phyloP scores from a whole-genome alignment of 2,329 filamentous ascomycete species.

The Alternaria gaisen region DNA sequence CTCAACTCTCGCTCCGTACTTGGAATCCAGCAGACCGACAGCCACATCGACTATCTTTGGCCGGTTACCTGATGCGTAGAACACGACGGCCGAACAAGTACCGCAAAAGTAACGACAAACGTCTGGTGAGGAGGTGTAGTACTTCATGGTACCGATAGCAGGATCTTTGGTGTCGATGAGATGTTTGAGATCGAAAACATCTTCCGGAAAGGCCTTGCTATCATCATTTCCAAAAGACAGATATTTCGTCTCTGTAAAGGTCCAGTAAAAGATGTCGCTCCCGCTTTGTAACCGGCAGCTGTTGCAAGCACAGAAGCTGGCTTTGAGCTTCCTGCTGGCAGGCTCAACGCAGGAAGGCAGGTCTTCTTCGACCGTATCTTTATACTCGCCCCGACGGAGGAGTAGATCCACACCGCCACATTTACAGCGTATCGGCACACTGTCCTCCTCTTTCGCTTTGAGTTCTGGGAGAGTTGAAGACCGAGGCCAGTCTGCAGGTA shows the following conservation, averaged over 20 bases:
- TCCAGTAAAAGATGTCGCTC: slow-evolving; percentile 58
- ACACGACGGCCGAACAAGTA: slow-evolving; percentile 58
- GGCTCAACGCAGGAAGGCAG: slow-evolving; percentile 59
- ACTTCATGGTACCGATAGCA: slow-evolving; percentile 55
- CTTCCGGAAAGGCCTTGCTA: slow-evolving; percentile 39
- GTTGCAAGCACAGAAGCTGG: slow-evolving; percentile 57
- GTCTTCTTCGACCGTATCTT: slow-evolving; percentile 32
- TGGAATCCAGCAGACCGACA: slow-evolving; percentile 56
- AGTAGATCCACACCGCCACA: slow-evolving; percentile 59
- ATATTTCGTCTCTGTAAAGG: slow-evolving; percentile 54
- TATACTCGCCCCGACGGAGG: slow-evolving; percentile 48
- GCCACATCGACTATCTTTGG: slow-evolving; percentile 56
- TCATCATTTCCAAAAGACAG: slow-evolving; percentile 43
- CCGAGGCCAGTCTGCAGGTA: slow-evolving; percentile 47
- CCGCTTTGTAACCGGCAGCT: slow-evolving; percentile 58
- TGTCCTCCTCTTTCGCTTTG: slow-evolving; percentile 25
- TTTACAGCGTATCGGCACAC: slow-evolving; percentile 55
- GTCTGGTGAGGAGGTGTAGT: slow-evolving; percentile 56
- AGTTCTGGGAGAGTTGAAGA: slow-evolving; percentile 11
- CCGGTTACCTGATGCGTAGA: slow-evolving; percentile 55
- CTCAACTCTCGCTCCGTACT: slow-evolving; percentile 59
- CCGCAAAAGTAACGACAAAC: slow-evolving; percentile 62
- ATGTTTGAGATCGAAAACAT: slow-evolving; percentile 45
- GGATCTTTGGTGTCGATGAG: slow-evolving; percentile 50
- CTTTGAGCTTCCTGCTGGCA: slow-evolving; percentile 52